Conservation (phyloP, 2,329 filamentous ascomycete species). For the Fusarium sp. region DNA sequence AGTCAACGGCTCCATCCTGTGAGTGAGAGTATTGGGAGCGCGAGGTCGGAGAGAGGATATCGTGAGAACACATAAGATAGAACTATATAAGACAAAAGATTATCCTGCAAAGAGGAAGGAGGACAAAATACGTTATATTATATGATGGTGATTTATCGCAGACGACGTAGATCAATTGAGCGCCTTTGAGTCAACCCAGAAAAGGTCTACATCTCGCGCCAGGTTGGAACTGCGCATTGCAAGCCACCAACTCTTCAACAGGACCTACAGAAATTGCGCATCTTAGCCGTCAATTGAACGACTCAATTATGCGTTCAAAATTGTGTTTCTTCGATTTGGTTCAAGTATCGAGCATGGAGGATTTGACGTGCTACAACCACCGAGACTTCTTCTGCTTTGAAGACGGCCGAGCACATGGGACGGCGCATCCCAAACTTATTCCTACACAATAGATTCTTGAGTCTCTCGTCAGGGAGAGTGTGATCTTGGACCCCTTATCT, state of each 20-base stretch:
- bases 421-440: accelerated
- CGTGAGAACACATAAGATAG: background rate
- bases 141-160: background rate
- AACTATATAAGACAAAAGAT: accelerated
- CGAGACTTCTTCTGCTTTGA: background rate
- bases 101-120: background rate
- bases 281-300: too few relatives aligned
- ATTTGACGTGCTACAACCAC: background rate
- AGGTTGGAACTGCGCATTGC: background rate
- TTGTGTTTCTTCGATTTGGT: background rate
- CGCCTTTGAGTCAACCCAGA: background rate
- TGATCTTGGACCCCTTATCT: background rate
- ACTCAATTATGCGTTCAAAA: too few relatives aligned
- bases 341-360: background rate
- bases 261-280: background rate
- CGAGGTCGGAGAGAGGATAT: background rate
- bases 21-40: accelerated
- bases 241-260: accelerated
- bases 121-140: background rate
- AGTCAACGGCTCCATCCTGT: background rate
- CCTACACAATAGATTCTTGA: too few relatives aligned
- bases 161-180: background rate
- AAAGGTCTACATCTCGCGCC: background rate
- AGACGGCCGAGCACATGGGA: too few relatives aligned
- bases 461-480: background rate